These are phyloP conservation scores for Dionaea muscipula DNA, from an alignment of 179 eudicot genomes.

Conservation along the genomic window DNA sequence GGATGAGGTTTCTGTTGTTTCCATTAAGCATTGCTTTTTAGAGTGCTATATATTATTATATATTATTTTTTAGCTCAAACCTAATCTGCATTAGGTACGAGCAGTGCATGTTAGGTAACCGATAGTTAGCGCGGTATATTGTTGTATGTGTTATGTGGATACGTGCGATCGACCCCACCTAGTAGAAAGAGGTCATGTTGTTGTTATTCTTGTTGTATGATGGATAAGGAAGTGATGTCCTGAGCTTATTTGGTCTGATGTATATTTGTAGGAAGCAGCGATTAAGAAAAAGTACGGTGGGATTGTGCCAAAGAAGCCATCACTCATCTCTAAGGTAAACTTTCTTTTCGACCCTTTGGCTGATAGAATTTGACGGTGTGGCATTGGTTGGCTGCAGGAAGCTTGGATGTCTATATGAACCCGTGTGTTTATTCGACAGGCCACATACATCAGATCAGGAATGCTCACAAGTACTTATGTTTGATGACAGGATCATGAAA, in stretches of 20 bases:
- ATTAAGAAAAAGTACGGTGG: constrained; percentile 86
- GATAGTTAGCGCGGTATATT: too few relatives aligned
- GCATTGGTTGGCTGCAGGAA: too few relatives aligned
- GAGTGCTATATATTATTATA: constrained; percentile 10
- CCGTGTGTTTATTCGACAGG: too few relatives aligned
- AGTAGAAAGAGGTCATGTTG: too few relatives aligned
- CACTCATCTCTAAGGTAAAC: constrained; percentile 79
- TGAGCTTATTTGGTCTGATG: constrained; percentile 3
- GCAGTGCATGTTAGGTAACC: too few relatives aligned
- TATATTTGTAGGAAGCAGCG: constrained; percentile 45
- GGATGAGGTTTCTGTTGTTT: constrained; percentile 40
- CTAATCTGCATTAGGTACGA: too few relatives aligned
- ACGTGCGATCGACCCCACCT: too few relatives aligned
- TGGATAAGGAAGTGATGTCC: background rate
- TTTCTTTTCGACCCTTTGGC: background rate
- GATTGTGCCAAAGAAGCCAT: constrained; percentile 83
- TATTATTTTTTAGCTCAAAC: too few relatives aligned
- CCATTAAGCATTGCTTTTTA: constrained; percentile 1
- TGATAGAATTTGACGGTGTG: background rate
- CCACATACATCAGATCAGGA: too few relatives aligned
- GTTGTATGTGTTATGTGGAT: too few relatives aligned
- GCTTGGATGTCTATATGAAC: too few relatives aligned
- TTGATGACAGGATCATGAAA: constrained; percentile 71
- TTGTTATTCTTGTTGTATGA: too few relatives aligned
- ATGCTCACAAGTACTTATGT: background rate